These are phyloP conservation scores for Solanum sejunctum DNA, from an alignment of 257 asterid species.

Conservation along the genomic window DNA sequence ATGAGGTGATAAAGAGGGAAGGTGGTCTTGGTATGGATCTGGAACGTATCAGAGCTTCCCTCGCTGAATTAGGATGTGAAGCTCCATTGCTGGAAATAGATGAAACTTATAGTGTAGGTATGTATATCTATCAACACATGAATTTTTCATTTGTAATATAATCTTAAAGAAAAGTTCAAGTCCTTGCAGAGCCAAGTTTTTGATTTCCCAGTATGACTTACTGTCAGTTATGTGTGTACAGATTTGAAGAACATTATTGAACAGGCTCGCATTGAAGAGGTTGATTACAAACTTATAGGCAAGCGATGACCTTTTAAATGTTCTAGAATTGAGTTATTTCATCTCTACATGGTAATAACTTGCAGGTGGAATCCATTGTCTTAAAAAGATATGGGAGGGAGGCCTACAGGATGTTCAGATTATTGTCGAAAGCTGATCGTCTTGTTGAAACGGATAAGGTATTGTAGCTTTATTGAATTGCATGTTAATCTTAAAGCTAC, in stretches of 20 bases:
- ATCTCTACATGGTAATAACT: slow-evolving; percentile 4
- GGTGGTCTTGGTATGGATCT: slow-evolving; percentile 53
- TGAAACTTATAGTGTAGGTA: slow-evolving; percentile 68
- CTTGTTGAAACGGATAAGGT: slow-evolving; percentile 73
- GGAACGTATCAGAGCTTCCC: slow-evolving; percentile 49
- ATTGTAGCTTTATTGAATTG: background rate
- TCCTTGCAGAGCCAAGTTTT: background rate
- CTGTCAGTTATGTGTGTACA: slow-evolving; percentile 22
- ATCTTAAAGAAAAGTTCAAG: background rate
- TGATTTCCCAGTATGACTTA: background rate
- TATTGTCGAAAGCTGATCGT: slow-evolving; percentile 38
- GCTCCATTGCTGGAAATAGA: slow-evolving; percentile 23
- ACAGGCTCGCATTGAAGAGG: slow-evolving; percentile 78
- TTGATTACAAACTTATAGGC: slow-evolving; percentile 12
- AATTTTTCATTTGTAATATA: background rate
- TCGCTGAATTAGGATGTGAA: slow-evolving; percentile 62
- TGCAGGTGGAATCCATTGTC: slow-evolving; percentile 79
- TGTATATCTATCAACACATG: slow-evolving; percentile 1
- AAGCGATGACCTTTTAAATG: background rate
- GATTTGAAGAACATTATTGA: slow-evolving; percentile 66
- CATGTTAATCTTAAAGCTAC: background rate
- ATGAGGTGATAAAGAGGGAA: slow-evolving; percentile 66
- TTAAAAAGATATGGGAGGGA: slow-evolving; percentile 72
- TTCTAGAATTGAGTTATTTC: background rate
- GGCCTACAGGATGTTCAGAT: slow-evolving; percentile 79